phyloP scores from a whole-genome alignment of 495 filamentous ascomycete species.

The Filosporella fistucella region DNA sequence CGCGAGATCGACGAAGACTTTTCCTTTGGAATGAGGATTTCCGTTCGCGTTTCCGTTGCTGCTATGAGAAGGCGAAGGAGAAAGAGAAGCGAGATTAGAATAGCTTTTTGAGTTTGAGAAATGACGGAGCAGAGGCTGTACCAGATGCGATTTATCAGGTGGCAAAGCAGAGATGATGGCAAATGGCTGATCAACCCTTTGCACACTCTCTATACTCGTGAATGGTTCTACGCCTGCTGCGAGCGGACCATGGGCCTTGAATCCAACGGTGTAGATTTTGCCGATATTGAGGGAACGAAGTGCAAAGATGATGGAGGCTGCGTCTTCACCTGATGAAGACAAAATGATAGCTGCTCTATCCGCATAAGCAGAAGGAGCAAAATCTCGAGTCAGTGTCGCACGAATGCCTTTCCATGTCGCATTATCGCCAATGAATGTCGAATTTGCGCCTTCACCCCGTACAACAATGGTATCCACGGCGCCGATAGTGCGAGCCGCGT shows the following conservation, averaged over 20 bases:
- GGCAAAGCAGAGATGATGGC: slow-evolving; percentile 75
- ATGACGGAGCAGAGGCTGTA: slow-evolving; percentile 72
- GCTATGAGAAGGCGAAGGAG: neutral
- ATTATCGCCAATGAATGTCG: slow-evolving; percentile 66
- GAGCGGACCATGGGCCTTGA: slow-evolving; percentile 62
- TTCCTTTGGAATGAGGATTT: no score
- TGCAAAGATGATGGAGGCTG: slow-evolving; percentile 70
- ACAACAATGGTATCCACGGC: slow-evolving; percentile 76
- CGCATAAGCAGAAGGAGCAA: slow-evolving; percentile 75
- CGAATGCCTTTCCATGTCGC: slow-evolving; percentile 80
- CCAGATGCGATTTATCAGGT: slow-evolving; percentile 70
- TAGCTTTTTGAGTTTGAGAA: slow-evolving; percentile 30
- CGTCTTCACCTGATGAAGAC: slow-evolving; percentile 62
- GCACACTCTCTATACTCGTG: slow-evolving; percentile 73
- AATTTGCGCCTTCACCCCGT: slow-evolving; percentile 28
- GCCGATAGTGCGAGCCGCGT: slow-evolving; percentile 70
- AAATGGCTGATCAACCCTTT: slow-evolving; percentile 70
- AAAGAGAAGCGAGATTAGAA: neutral
- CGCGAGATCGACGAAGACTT: slow-evolving; percentile 77
- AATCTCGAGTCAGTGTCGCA: slow-evolving; percentile 72
- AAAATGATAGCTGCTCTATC: slow-evolving; percentile 70
- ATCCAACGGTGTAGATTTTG: slow-evolving; percentile 79
- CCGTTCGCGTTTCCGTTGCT: slow-evolving; percentile 18
- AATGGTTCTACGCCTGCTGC: slow-evolving; percentile 66
- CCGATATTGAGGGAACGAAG: slow-evolving; percentile 70